A percentile compares a stretch with the other conserved stretches of the same genome.
phyloP scores from a whole-genome alignment of 345 rosid species.

The Eucalyptus leucophloia region DNA sequence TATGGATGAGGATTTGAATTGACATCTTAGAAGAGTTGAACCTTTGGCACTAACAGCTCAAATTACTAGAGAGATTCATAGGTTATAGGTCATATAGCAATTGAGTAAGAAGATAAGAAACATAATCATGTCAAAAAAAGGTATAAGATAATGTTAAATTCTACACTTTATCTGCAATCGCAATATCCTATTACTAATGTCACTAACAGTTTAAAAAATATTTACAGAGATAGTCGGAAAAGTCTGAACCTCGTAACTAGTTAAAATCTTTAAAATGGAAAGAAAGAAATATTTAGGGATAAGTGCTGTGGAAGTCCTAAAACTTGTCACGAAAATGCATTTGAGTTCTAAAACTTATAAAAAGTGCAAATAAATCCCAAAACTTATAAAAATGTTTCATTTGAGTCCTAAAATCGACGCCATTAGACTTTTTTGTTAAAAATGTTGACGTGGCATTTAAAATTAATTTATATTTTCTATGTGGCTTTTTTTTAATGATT shows the following conservation, averaged over 20 bases:
- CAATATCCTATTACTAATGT: background rate
- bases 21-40: background rate
- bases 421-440: no score
- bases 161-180: background rate
- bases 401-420: no score
- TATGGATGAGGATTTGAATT: background rate
- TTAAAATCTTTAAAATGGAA: background rate
- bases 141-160: background rate
- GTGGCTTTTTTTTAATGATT: no score
- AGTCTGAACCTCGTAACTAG: background rate
- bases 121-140: background rate
- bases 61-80: background rate
- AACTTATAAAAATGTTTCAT: no score
- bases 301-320: no score
- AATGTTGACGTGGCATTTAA: no score
- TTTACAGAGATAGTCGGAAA: background rate
- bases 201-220: background rate
- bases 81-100: background rate
- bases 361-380: no score
- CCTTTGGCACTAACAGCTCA: background rate
- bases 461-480: no score
- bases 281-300: no score
- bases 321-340: no score
- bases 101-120: background rate
- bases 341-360: no score